Evolutionary conservation across 2,329 filamentous ascomycete genomes (phyloP).

Genomic region (Zymoseptoria ardabiliae): DNA sequence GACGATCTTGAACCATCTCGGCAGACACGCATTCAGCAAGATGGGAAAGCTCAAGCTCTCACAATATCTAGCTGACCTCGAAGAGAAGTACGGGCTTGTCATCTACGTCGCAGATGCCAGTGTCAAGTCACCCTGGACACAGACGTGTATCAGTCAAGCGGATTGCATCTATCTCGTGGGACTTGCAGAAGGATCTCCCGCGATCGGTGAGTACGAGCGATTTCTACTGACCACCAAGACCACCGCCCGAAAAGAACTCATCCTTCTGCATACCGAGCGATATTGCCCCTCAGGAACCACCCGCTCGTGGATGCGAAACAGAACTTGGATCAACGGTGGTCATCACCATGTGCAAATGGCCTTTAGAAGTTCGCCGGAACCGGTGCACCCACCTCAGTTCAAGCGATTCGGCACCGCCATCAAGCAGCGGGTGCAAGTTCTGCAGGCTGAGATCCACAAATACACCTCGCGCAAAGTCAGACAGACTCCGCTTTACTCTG

Average conservation of each 20-base stretch:
- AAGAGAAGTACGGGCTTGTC: slow-evolving; percentile 94
- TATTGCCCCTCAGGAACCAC: slow-evolving; percentile 82
- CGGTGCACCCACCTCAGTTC: slow-evolving; percentile 67
- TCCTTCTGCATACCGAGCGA: slow-evolving; percentile 80
- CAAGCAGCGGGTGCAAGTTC: slow-evolving; percentile 85
- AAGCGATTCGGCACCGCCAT: slow-evolving; percentile 77
- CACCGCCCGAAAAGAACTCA: slow-evolving; percentile 85
- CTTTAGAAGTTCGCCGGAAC: slow-evolving; percentile 67
- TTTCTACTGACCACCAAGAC: slow-evolving; percentile 97
- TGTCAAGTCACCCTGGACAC: slow-evolving; percentile 96
- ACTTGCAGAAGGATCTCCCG: slow-evolving; percentile 79
- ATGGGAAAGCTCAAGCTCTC: slow-evolving; percentile 96
- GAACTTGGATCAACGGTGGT: slow-evolving; percentile 95
- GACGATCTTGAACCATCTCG: slow-evolving; percentile 87
- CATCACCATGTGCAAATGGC: slow-evolving; percentile 98
- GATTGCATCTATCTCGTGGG: slow-evolving; percentile 93
- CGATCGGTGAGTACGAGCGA: slow-evolving; percentile 91
- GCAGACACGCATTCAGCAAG: slow-evolving; percentile 89
- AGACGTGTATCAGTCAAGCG: slow-evolving; percentile 93
- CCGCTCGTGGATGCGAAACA: slow-evolving; percentile 76
- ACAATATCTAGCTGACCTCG: slow-evolving; percentile 90
- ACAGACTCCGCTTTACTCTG: slow-evolving; percentile 80
- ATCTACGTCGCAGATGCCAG: slow-evolving; percentile 95
- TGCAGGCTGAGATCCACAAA: slow-evolving; percentile 96
- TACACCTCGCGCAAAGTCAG: slow-evolving; percentile 92